A percentile compares a stretch with the other conserved stretches of the same genome.
Conservation (phyloP, 2,329 filamentous ascomycete species). For the Emydomyces testavorans region DNA sequence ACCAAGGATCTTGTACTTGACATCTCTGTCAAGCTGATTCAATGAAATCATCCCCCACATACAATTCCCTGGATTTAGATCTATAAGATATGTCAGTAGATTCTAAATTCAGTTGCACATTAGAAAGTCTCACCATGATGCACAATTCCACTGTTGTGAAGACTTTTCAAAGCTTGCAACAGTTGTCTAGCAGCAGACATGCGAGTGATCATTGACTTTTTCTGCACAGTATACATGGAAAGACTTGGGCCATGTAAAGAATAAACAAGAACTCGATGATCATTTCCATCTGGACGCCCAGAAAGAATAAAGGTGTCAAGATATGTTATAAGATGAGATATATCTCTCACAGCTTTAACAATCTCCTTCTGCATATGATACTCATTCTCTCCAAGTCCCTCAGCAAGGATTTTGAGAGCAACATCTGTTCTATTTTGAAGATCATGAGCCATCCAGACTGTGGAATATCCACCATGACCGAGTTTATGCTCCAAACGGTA, state of each 20-base stretch:
- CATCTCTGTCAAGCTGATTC: slow-evolving; percentile 18
- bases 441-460: no score
- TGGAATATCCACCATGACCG: slow-evolving; percentile 12
- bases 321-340: slow-evolving; percentile 13
- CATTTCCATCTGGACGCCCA: background rate
- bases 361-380: slow-evolving; percentile 11
- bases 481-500: slow-evolving; percentile 15
- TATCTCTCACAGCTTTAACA: slow-evolving; percentile 9
- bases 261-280: slow-evolving; percentile 19
- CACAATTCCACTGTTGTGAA: slow-evolving; percentile 22
- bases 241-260: slow-evolving; percentile 20
- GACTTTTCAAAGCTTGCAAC: slow-evolving; percentile 19
- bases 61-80: slow-evolving; percentile 23
- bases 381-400: slow-evolving; percentile 11
- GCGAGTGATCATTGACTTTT: slow-evolving; percentile 18
- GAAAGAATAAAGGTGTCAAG: slow-evolving; percentile 9
- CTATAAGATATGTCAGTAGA: slow-evolving; percentile 12
- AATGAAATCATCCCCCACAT: slow-evolving; percentile 23
- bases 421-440: slow-evolving; percentile 11
- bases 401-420: slow-evolving; percentile 13
- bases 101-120: background rate
- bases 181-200: slow-evolving; percentile 24
- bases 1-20: slow-evolving; percentile 22
- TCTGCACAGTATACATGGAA: no score
- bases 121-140: slow-evolving; percentile 19